Evolutionary conservation across 495 filamentous ascomycete species (phyloP).

Genomic region (Annulohypoxylon stygium): DNA sequence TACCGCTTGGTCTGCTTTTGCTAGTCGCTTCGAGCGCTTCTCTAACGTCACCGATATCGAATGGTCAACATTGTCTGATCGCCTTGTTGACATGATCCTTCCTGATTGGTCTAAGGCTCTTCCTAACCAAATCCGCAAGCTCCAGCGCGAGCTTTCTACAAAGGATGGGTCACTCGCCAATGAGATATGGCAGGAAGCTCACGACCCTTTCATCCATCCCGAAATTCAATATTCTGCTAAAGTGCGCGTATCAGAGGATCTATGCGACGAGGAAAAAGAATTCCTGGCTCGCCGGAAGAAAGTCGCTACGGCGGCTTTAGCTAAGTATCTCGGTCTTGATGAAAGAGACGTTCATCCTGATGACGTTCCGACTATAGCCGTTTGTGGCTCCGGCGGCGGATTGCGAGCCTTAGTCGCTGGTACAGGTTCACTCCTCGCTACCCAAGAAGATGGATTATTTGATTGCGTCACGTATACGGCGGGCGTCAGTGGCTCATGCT

Average conservation of each 20-base stretch:
- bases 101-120: constrained; percentile 85
- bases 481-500: constrained; percentile 94
- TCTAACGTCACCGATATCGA: constrained; percentile 65
- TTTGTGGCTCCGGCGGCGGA: constrained; percentile 94
- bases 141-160: constrained; percentile 89
- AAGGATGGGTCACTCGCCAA: constrained; percentile 87
- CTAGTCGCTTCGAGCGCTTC: constrained; percentile 70
- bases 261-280: constrained; percentile 84
- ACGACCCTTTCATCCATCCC: constrained; percentile 83
- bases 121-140: constrained; percentile 82
- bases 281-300: constrained; percentile 75
- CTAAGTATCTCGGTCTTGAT: constrained; percentile 81
- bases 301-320: constrained; percentile 76
- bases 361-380: constrained; percentile 91
- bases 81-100: constrained; percentile 75
- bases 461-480: constrained; percentile 95
- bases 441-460: constrained; percentile 86
- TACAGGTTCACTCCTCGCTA: constrained; percentile 82
- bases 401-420: constrained; percentile 91
- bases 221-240: constrained; percentile 83
- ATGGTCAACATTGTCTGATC: constrained; percentile 72
- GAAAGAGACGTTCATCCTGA: constrained; percentile 88
- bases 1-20: constrained; percentile 71
- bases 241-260: constrained; percentile 83
- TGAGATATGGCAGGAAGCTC: constrained; percentile 92